Conservation (phyloP, 148 eudicot species). For the Chenopodium quinoa region DNA sequence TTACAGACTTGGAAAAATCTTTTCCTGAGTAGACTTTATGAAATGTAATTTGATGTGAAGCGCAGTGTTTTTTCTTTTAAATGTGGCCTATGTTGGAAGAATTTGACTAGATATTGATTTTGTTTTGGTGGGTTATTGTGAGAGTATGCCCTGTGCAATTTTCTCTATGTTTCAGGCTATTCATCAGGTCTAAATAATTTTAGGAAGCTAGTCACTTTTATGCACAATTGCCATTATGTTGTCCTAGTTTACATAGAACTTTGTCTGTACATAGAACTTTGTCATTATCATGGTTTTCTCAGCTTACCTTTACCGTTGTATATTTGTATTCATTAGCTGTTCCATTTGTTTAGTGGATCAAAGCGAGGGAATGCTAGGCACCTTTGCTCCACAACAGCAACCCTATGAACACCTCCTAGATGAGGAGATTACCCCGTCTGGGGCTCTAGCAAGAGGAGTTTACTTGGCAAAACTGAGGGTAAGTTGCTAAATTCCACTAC, state of each 20-base stretch:
- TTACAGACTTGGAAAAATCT: neutral
- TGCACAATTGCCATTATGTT: neutral
- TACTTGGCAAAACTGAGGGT: conserved; percentile 60
- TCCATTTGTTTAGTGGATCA: conserved; percentile 47
- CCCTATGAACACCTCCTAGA: conserved; percentile 52
- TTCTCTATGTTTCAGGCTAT: neutral
- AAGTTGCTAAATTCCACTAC: conserved; percentile 19
- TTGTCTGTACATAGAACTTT: no score
- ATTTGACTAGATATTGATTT: neutral
- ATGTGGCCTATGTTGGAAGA: neutral
- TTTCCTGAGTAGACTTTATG: neutral
- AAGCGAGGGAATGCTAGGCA: conserved; percentile 59
- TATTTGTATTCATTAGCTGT: neutral
- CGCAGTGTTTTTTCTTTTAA: neutral
- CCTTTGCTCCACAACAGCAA: conserved; percentile 62
- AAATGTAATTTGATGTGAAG: neutral
- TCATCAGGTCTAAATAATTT: neutral
- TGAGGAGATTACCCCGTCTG: conserved; percentile 65
- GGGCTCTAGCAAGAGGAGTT: conserved; percentile 61
- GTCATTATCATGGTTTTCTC: neutral
- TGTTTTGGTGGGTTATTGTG: neutral
- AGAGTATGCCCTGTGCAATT: no score
- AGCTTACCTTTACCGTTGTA: neutral
- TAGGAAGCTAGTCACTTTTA: neutral
- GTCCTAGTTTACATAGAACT: neutral